Evolutionary conservation across 306 rosid species (phyloP).

Genomic region (Quercus cerris): DNA sequence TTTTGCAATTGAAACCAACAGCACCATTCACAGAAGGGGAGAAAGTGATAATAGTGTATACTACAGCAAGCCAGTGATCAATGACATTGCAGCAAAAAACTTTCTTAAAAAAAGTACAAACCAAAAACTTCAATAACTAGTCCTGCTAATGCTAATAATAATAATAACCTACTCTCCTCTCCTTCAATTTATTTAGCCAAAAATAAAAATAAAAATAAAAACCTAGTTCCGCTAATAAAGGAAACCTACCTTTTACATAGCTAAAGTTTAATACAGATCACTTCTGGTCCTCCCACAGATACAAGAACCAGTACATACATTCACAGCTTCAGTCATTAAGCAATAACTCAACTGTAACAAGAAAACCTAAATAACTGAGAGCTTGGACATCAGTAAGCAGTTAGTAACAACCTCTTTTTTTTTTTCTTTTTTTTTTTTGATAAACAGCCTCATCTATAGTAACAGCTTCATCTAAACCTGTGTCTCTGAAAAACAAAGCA

Average conservation of each 20-base stretch:
- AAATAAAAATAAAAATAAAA: background rate
- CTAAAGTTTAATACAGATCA: conserved; percentile 5
- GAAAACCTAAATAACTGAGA: background rate
- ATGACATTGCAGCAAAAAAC: background rate
- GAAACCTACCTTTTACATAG: conserved; percentile 13
- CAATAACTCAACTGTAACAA: conserved; percentile 1
- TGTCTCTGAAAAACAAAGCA: conserved; percentile 17
- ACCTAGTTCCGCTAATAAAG: background rate
- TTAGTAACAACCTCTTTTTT: background rate
- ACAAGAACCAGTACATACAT: background rate
- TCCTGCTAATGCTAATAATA: background rate
- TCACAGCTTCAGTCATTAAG: conserved; percentile 1
- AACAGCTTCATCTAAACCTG: background rate
- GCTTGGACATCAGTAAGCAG: conserved; percentile 18
- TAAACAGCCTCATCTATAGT: background rate
- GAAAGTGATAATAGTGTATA: background rate
- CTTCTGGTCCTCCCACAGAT: background rate
- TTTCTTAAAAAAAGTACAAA: background rate
- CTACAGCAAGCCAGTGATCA: background rate
- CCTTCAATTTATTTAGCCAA: background rate
- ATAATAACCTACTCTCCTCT: too few relatives aligned
- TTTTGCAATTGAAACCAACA: too few relatives aligned
- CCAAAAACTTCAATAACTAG: background rate
- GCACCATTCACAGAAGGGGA: too few relatives aligned
- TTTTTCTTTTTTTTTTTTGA: too few relatives aligned